Evolutionary conservation across 2,329 filamentous ascomycete genomes (phyloP).

Genomic region (Metarhizium humberi): DNA sequence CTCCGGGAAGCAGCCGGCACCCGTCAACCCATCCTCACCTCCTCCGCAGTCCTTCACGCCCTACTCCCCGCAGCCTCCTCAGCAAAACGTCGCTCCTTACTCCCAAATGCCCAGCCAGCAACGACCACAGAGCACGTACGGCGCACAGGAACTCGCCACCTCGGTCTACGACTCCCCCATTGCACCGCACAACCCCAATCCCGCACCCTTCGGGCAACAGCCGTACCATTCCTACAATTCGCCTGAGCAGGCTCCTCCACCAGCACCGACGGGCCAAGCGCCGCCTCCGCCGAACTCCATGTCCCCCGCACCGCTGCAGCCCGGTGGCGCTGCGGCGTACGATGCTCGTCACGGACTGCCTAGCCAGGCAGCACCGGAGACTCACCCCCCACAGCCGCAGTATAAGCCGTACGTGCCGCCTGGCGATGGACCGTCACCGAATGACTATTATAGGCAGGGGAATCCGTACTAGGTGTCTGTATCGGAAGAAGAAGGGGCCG

Average conservation of each 20-base stretch:
- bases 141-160: slow-evolving; percentile 69
- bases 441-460: slow-evolving; percentile 45
- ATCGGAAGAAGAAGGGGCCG: neutral
- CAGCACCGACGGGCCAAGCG: slow-evolving; percentile 27
- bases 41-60: slow-evolving; percentile 34
- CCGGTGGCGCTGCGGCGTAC: slow-evolving; percentile 30
- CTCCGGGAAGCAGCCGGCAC: neutral
- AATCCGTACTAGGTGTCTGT: neutral
- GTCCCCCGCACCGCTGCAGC: slow-evolving; percentile 35
- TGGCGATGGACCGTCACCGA: slow-evolving; percentile 37
- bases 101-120: slow-evolving; percentile 30
- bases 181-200: slow-evolving; percentile 36
- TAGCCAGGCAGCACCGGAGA: slow-evolving; percentile 25
- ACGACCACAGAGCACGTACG: slow-evolving; percentile 59
- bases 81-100: slow-evolving; percentile 26
- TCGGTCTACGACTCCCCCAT: slow-evolving; percentile 70
- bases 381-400: slow-evolving; percentile 30
- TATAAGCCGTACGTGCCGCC: slow-evolving; percentile 54
- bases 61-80: slow-evolving; percentile 29
- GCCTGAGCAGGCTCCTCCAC: slow-evolving; percentile 29
- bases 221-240: slow-evolving; percentile 34
- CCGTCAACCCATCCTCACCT: slow-evolving; percentile 39
- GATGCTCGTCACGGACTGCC: slow-evolving; percentile 42
- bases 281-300: slow-evolving; percentile 21
- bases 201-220: slow-evolving; percentile 18